phyloP scores from a whole-genome alignment of 768 basidiomycete genomes.

The Naematelia encephala region DNA sequence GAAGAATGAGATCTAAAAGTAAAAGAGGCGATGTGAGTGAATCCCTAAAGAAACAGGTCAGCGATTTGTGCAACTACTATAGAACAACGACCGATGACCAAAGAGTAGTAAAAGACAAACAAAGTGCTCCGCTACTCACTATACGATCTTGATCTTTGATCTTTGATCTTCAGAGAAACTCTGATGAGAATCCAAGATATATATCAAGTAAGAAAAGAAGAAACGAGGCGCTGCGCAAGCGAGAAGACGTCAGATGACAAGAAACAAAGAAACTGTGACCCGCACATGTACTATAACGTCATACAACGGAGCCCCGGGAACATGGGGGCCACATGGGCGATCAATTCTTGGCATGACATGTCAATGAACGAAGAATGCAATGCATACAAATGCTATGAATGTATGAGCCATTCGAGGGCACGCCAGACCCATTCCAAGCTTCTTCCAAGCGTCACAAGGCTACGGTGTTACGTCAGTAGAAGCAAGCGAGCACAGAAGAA shows the following conservation, averaged over 20 bases:
- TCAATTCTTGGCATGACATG: too few relatives aligned
- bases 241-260: neutral
- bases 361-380: too few relatives aligned
- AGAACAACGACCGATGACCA: too few relatives aligned
- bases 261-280: neutral
- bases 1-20: neutral
- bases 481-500: neutral
- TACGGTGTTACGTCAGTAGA: neutral
- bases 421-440: constrained; percentile 26
- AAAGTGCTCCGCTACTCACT: too few relatives aligned
- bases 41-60: too few relatives aligned
- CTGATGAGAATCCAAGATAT: neutral
- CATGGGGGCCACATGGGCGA: too few relatives aligned
- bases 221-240: neutral
- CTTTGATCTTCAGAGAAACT: too few relatives aligned
- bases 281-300: neutral
- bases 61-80: too few relatives aligned
- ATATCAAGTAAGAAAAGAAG: neutral
- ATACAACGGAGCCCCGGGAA: neutral
- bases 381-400: constrained; percentile 2
- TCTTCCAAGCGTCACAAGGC: constrained; percentile 9
- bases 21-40: neutral
- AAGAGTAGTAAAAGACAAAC: too few relatives aligned
- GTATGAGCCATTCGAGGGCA: constrained; percentile 19
- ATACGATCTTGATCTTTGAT: too few relatives aligned